A percentile compares a stretch with the other conserved stretches of the same genome.
Evolutionary conservation across 176 grass and related monocot species (phyloP).

Genomic region (Puccinellia tenuiflora): DNA sequence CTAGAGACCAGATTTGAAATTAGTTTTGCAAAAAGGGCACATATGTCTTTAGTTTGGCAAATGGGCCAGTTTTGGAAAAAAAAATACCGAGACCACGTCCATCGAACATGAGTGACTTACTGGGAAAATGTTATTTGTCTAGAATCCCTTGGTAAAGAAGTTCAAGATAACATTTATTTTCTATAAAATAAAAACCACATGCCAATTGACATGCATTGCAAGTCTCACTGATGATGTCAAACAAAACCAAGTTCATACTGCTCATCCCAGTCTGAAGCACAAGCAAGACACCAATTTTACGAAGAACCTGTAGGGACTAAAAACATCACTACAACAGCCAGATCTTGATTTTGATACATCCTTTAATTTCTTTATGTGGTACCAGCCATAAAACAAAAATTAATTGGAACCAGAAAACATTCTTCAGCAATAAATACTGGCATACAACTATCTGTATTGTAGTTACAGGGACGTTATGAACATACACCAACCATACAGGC

Average conservation of each 20-base stretch:
- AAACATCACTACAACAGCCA: not conserved
- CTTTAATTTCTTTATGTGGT: not conserved
- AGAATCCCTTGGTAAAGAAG: too few species aligned
- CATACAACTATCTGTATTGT: not conserved
- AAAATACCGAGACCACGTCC: too few species aligned
- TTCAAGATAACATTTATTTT: too few species aligned
- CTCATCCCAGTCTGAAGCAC: not conserved
- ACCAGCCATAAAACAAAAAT: not conserved
- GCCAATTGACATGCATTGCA: not conserved
- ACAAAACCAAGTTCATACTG: not conserved
- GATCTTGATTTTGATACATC: not conserved
- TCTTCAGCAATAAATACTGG: not conserved
- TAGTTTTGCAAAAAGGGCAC: too few species aligned
- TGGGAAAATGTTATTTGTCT: too few species aligned
- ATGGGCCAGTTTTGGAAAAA: too few species aligned
- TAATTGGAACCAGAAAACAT: not conserved
- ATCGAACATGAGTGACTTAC: too few species aligned
- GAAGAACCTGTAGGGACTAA: not conserved
- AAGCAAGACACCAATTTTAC: not conserved
- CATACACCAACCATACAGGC: not conserved
- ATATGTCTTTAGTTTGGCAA: too few species aligned
- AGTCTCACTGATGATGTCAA: not conserved
- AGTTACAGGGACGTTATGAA: not conserved
- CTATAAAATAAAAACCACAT: too few species aligned
- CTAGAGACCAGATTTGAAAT: too few species aligned